Evolutionary conservation across 345 rosid species (phyloP), one percentile per base, ranked within the genome.

Genomic region (Firmiana major): DNA sequence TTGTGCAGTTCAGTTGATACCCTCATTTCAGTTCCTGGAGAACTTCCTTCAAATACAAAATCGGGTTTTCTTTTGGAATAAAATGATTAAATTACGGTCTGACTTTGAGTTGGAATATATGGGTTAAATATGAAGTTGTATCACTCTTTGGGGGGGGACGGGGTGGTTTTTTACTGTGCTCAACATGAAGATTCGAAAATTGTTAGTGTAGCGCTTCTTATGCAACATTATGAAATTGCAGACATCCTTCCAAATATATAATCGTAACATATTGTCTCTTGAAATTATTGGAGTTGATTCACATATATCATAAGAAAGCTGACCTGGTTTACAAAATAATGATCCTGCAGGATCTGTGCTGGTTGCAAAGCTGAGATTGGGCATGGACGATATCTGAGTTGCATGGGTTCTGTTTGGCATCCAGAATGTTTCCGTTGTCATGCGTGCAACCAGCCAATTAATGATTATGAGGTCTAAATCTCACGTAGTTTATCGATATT

Each of bases 371-470:
- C 82, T 22, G 92, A 85, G 83, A 91, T 93, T 70, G 96, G 94
- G 75, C 87, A 86, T 86, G 98, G 97, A 40, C 81, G 90, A 71
- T 91, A 79, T 75, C 78, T 91, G 74, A 93, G 90, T 81, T 91
- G 97, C 78, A 88, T 89, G 91, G 97, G 87, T 59, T 82, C 87
- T 40, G 83, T 90, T 81, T 93, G 98, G 98, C 98, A 93, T 85
- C 97, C 98, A 26, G 90, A 89, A 82, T 93, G 98, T 80, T 91
- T 93, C 59, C 80, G 94, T n/a, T 93, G 98, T 84, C 78, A 81
- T 54, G 85, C 88, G 78, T 93, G 98, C 81, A 87, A 89, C 63
- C 88, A 74, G 48, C 97, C 98, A 60, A 93, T 93, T 68, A 77
- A 85, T 51, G 98, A 91, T 85, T 57, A 75, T 63, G 98, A 93